Conservation (phyloP, 306 rosid genomes). For the Corylus avellana region DNA sequence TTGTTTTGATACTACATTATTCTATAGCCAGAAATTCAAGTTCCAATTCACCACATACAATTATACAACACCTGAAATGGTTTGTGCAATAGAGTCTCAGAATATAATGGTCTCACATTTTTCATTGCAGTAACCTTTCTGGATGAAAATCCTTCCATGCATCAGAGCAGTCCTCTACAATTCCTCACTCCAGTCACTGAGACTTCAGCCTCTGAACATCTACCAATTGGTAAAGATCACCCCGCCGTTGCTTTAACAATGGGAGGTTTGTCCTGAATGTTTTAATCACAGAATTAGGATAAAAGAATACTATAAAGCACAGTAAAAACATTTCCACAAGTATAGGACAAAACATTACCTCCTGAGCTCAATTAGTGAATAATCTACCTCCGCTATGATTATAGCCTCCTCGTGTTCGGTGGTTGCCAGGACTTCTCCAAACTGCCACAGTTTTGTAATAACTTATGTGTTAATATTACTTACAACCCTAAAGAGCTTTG, state of each 20-base stretch:
- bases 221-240: conserved; percentile 94
- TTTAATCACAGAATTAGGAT: conserved; percentile 19
- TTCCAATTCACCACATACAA: conserved; percentile 13
- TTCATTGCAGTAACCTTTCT: neutral
- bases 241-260: conserved; percentile 78
- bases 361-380: conserved; percentile 68
- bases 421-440: conserved; percentile 91
- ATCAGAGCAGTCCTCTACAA: neutral
- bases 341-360: conserved; percentile 46
- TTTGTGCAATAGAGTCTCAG: conserved; percentile 3
- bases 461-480: neutral
- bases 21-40: neutral
- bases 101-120: conserved; percentile 3
- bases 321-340: conserved; percentile 2
- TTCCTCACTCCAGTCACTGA: conserved; percentile 34
- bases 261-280: conserved; percentile 77
- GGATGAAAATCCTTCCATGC: neutral
- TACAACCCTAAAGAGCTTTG: neutral
- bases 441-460: conserved; percentile 51
- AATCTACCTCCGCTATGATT: conserved; percentile 81
- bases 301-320: neutral
- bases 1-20: neutral
- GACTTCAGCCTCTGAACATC: conserved; percentile 80
- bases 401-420: conserved; percentile 90
- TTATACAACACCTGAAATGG: conserved; percentile 8